These are phyloP conservation scores for Lactarius akahatsu DNA, from an alignment of 768 basidiomycete genomes.

Conservation along the genomic window DNA sequence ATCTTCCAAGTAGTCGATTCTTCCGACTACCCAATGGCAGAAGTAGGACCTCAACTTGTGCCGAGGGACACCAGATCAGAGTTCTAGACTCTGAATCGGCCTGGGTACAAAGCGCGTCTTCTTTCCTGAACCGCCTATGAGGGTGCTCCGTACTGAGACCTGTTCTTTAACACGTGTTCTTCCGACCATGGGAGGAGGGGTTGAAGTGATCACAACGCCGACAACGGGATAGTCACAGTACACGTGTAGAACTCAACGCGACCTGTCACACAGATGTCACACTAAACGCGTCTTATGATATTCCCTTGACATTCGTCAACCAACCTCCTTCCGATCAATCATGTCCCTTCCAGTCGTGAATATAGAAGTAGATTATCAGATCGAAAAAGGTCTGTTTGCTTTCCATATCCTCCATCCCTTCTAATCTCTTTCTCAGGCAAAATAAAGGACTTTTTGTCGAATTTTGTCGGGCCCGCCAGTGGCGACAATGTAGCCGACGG, in stretches of 20 bases:
- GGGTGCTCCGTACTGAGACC: neutral
- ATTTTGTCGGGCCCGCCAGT: conserved; percentile 55
- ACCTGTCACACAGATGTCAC: conserved; percentile 8
- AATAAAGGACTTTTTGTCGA: conserved; percentile 70
- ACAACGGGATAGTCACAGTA: no score
- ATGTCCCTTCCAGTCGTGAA: conserved; percentile 69
- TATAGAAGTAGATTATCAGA: conserved; percentile 63
- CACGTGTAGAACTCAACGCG: conserved; percentile 2
- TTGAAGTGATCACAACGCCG: no score
- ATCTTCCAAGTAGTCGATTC: neutral
- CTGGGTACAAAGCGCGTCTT: neutral
- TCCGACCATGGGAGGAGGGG: no score
- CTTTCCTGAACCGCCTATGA: conserved; percentile 37
- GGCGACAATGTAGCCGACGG: conserved; percentile 70
- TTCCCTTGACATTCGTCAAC: conserved; percentile 25
- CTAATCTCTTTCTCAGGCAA: conserved; percentile 43
- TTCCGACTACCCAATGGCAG: conserved; percentile 21
- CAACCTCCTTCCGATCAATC: conserved; percentile 30
- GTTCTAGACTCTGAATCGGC: neutral
- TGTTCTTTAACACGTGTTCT: conserved; percentile 20
- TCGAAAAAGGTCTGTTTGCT: conserved; percentile 59
- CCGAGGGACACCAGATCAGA: neutral
- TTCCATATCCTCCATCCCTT: no score
- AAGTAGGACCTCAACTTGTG: conserved; percentile 20
- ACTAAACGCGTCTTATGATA: conserved; percentile 18